Conservation (phyloP, 2,329 filamentous ascomycete genomes). For the Xylaria sp. region DNA sequence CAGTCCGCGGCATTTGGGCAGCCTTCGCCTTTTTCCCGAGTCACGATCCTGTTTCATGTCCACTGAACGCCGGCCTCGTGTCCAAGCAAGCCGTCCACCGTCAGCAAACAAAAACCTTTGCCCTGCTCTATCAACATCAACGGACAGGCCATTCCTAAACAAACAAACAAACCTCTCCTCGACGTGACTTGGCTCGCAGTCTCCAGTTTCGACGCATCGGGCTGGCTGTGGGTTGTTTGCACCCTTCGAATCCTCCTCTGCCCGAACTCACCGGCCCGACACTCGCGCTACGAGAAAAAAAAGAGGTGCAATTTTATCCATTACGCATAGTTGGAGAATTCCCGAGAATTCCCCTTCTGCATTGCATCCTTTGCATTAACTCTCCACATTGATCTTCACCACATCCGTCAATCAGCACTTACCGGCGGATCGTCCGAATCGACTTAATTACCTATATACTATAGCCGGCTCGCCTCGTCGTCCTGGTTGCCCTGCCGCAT, state of each 20-base stretch:
- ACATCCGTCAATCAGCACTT: conserved; percentile 21
- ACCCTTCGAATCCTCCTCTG: not conserved
- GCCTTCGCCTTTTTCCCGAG: conserved; percentile 22
- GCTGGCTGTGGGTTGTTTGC: conserved; percentile 2
- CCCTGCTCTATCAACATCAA: conserved; percentile 6
- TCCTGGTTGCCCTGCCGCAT: conserved; percentile 5
- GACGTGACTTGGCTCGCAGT: too few species aligned
- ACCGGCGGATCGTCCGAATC: conserved; percentile 20
- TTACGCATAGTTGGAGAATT: conserved; percentile 27
- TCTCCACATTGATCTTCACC: conserved; percentile 25
- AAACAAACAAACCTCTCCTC: too few species aligned
- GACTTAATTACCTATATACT: conserved; percentile 24
- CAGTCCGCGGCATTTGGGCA: conserved; percentile 30
- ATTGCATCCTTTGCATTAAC: conserved; percentile 19
- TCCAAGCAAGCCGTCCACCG: conserved; percentile 12
- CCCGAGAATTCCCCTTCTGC: not conserved
- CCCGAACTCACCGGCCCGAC: conserved; percentile 4
- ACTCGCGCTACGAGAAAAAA: conserved; percentile 8
- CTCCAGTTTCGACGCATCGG: too few species aligned
- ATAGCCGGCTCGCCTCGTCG: conserved; percentile 19
- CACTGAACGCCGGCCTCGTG: conserved; percentile 21
- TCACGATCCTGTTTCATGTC: conserved; percentile 24
- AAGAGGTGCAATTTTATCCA: conserved; percentile 21
- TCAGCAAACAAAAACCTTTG: conserved; percentile 7
- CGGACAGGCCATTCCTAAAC: not conserved